Base-by-base conservation (phyloP, 805 yeast genomes). In the Hanseniaspora mollemarum region DNA sequence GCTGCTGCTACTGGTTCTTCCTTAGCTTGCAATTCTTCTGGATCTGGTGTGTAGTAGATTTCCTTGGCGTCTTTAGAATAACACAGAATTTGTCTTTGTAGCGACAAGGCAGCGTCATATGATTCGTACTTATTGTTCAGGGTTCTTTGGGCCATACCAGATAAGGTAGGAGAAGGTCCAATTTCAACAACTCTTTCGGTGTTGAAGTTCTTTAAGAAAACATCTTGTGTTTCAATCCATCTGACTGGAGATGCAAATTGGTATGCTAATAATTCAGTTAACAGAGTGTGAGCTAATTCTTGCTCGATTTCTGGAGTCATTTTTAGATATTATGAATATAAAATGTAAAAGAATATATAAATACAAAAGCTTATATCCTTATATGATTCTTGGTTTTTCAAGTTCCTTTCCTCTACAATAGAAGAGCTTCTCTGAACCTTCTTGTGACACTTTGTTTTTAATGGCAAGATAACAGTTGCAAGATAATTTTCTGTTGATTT, bases 221-320 rank as follows among this genome's bases (percentile, higher is more conserved):
- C 97, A 72, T 92, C 98, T 71, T 92, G 99, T 55, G 98, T 92
- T 68, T 94, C 98, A 67, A 94, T 92, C 97, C 99, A 92, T 76
- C 97, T 81, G 57, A 92, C 99, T 43, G 99, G 98, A 55, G 96
- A 88, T 45, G 99, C 99, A 64, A 92, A 92, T 71, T 92, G 99
- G 72, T 88, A 92, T 50, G 98, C 97, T 71, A 92, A 76, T 60
- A 92, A 80, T 76, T 92, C 99, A 25, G 96, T 87, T 66, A 92
- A 76, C 57, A 92, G 75, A 58, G 85, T 81, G 67, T 92, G 97
- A 59, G 98, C 94, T 58, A 92, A 78, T 67, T 92, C 97, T 73
- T 92, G 98, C 74, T 92, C 94, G 55, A 87, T 81, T 76, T 92
- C 97, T 59, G 98, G 95, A 59, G 72, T 72, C 76, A 71, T 71